Base-by-base conservation (phyloP, 371 early-diverging fungal genomes). In the Syncephalastrum sp. region DNA sequence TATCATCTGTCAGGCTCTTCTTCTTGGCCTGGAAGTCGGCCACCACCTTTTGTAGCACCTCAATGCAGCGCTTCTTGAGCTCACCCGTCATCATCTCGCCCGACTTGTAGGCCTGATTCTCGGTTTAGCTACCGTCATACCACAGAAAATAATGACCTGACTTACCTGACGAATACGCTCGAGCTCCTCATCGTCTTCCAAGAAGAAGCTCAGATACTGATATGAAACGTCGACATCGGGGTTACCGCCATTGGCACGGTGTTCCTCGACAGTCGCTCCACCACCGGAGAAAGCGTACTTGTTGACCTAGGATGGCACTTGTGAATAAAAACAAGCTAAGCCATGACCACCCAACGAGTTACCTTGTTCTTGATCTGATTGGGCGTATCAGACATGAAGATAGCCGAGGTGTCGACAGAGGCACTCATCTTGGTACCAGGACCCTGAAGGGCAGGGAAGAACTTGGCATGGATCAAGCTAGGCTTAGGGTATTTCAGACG, bases 401-500 rank as follows among this genome's bases (percentile, higher is more conserved):
- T 95, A 53, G 99, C 96, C 4, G 96, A 91, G 47, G 85, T 83
- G 48, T 89, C 89, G 46, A 90, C 74, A 3, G 98, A 97, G 3
- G 99, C 95, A 62, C 95, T 93, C 99, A 99, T 99, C 81, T 99
- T 99, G 53, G 96, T 91, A 14, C 91, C 89, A n/a, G 93, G 83
- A 29, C 99, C 99, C 57, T 95, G 96, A 19, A 98, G 86, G 3
- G 98, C 97, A 16, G 99, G 99, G 82, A 99, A 93, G 83, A 99
- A 98, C 72, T 90, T 90, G 42, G 96, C 85, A 71, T 99, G 99
- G 54, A 99, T 88, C 43, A 98, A 77, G 10, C 92, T 76, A 3
- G 99, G 99, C 77, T 99, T 99, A 48, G 89, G 95, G 77, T 95
- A 94, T 80, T 97, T 96, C 47, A 99, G 84, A 59, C 83, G 86